These are phyloP conservation scores for Puccinia coronata DNA, from an alignment of 1,284 basidiomycete species.

Conservation along the genomic window DNA sequence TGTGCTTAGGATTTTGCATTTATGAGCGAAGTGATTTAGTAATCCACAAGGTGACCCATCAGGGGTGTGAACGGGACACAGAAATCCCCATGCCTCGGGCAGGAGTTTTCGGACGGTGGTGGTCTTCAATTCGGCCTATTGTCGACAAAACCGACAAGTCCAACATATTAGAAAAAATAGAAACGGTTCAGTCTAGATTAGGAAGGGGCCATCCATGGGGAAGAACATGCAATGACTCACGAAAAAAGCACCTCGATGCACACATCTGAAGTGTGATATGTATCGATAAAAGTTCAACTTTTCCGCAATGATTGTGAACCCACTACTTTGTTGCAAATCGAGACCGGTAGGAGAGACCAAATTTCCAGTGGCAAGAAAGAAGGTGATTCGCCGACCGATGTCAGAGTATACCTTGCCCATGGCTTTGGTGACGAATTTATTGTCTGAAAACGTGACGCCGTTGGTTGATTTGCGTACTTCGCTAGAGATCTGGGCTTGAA, in stretches of 20 bases:
- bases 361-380: conserved; percentile 97
- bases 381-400: conserved; percentile 82
- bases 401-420: conserved; percentile 83
- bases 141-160: background rate
- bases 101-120: conserved; percentile 95
- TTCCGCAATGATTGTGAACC: conserved; percentile 97
- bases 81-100: conserved; percentile 98
- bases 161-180: background rate
- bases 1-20: conserved; percentile 85
- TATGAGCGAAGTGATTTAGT: conserved; percentile 92
- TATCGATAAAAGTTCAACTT: conserved; percentile 99
- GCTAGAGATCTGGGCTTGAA: conserved; percentile 71
- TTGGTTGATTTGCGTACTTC: conserved; percentile 75
- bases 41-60: conserved; percentile 98
- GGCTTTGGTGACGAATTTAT: conserved; percentile 78
- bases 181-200: background rate
- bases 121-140: conserved; percentile 85
- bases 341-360: conserved; percentile 91
- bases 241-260: conserved; percentile 99
- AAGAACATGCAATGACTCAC: conserved; percentile 8
- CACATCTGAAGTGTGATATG: conserved; percentile 96
- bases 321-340: conserved; percentile 93
- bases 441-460: conserved; percentile 80
- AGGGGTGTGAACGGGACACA: conserved; percentile 98
- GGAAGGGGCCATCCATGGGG: background rate